These are phyloP conservation scores for Centella asiatica DNA, from an alignment of 129 eudicot species.

Conservation along the genomic window DNA sequence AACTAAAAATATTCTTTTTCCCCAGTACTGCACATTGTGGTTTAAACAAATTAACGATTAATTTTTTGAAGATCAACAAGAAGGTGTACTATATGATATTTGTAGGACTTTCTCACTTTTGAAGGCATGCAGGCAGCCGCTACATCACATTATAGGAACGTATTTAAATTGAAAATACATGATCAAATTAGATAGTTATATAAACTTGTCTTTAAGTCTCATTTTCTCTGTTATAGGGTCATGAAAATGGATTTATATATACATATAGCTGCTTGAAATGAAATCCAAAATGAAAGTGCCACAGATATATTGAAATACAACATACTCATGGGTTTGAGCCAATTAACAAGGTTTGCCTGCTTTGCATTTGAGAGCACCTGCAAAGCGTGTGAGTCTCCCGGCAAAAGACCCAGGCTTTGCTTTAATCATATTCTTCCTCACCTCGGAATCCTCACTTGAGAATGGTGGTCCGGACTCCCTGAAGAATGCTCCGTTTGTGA, in stretches of 20 bases:
- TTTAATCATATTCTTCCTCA: constrained; percentile 25
- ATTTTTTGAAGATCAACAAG: neutral
- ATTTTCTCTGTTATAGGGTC: too few species aligned
- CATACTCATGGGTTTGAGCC: too few species aligned
- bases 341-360: constrained; percentile 33
- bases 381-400: constrained; percentile 47
- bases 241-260: neutral
- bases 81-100: neutral
- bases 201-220: too few species aligned
- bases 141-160: neutral
- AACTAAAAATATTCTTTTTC: neutral
- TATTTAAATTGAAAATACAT: too few species aligned
- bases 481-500: constrained; percentile 66
- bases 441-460: constrained; percentile 4
- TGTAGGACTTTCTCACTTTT: neutral
- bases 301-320: too few species aligned
- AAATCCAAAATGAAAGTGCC: neutral
- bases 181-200: too few species aligned
- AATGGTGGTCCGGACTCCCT: constrained; percentile 44
- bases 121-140: neutral
- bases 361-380: constrained; percentile 47
- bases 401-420: constrained; percentile 47
- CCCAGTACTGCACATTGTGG: neutral
- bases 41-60: neutral
- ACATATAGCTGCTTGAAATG: neutral